Percentiles rank a stretch among this genome's conserved stretches.
Evolutionary conservation across 768 basidiomycete genomes (phyloP).

Genomic region (Pulveroboletus sp.): DNA sequence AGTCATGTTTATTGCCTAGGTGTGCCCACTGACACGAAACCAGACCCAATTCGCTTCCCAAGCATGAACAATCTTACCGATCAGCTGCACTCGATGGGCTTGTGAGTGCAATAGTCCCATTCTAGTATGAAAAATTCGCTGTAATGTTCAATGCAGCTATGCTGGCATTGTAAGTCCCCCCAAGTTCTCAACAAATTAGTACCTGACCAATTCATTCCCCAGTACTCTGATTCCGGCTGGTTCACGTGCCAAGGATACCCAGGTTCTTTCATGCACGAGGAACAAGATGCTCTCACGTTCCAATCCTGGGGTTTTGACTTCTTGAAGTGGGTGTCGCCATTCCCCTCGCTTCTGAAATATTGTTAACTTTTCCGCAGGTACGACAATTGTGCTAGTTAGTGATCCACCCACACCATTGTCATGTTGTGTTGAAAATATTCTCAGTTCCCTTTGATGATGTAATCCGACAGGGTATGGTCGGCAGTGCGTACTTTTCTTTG

Average conservation of each 20-base stretch:
- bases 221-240: constrained; percentile 72
- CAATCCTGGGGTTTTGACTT: constrained; percentile 62
- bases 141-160: constrained; percentile 33
- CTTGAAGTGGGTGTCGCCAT: constrained; percentile 46
- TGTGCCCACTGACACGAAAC: neutral
- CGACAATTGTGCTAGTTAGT: constrained; percentile 56
- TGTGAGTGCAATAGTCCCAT: constrained; percentile 37
- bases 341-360: neutral
- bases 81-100: constrained; percentile 51
- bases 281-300: constrained; percentile 56
- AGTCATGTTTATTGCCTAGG: constrained; percentile 8
- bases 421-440: neutral
- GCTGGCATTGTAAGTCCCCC: constrained; percentile 64
- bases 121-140: constrained; percentile 1
- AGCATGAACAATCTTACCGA: constrained; percentile 56
- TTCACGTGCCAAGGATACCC: constrained; percentile 61
- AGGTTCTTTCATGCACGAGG: constrained; percentile 61
- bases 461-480: constrained; percentile 51
- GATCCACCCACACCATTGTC: neutral
- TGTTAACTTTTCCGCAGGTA: constrained; percentile 37
- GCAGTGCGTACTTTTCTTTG: constrained; percentile 37
- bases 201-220: neutral
- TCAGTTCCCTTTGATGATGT: constrained; percentile 56
- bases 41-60: constrained; percentile 51
- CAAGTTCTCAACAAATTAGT: neutral